phyloP scores from a whole-genome alignment of 495 filamentous ascomycete species.

The Neurospora pannonica region DNA sequence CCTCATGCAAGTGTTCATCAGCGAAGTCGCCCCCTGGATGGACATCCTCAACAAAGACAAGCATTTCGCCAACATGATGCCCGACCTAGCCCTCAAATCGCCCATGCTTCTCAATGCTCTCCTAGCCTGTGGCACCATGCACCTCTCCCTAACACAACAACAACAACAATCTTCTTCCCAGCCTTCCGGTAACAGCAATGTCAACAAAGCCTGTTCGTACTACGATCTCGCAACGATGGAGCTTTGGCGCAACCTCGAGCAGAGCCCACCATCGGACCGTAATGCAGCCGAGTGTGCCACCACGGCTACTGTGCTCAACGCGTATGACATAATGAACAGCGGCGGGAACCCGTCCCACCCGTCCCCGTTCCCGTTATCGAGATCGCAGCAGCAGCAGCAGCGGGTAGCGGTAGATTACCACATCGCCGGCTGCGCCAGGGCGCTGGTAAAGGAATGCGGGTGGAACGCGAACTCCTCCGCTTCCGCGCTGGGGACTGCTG shows the following conservation, averaged over 20 bases:
- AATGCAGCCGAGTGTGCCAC: constrained; percentile 83
- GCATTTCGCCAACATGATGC: constrained; percentile 79
- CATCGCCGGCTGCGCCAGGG: constrained; percentile 67
- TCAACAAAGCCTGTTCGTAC: constrained; percentile 39
- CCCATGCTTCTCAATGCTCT: constrained; percentile 91
- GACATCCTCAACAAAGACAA: constrained; percentile 80
- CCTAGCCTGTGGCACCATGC: constrained; percentile 79
- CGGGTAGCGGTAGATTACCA: constrained; percentile 43
- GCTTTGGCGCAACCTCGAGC: constrained; percentile 62
- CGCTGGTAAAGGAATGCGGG: constrained; percentile 80
- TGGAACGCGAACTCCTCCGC: constrained; percentile 66
- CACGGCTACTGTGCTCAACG: constrained; percentile 78
- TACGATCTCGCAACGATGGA: constrained; percentile 73
- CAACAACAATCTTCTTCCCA: constrained; percentile 32
- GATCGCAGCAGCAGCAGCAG: background rate
- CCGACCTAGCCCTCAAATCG: constrained; percentile 69
- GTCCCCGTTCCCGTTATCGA: background rate
- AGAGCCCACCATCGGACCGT: constrained; percentile 47
- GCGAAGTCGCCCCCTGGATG: constrained; percentile 91
- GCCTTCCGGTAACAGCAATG: background rate
- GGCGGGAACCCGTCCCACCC: background rate
- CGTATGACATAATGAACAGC: constrained; percentile 78
- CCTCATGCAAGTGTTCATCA: constrained; percentile 85
- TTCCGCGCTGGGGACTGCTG: constrained; percentile 26
- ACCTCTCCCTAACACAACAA: constrained; percentile 61